phyloP scores from a whole-genome alignment of 352 stramenopile genomes.

The Phytopythium sindhum region DNA sequence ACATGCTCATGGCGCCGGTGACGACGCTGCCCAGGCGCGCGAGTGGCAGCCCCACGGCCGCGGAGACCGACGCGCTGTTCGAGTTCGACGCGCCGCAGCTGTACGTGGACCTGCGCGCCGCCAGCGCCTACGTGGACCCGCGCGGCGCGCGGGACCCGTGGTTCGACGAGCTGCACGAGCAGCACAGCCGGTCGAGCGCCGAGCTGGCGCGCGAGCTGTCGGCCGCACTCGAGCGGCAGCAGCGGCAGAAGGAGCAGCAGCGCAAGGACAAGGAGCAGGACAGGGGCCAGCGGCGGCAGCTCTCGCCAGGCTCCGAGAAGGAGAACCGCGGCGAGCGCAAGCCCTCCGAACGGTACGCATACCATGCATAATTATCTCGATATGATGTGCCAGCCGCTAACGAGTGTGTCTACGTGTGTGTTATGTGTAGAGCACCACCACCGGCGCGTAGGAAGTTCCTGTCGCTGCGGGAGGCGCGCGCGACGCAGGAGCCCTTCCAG shows the following conservation, averaged over 20 bases:
- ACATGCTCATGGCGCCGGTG: not conserved
- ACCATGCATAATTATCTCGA: too few species aligned
- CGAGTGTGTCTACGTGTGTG: not conserved
- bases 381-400: not conserved
- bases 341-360: not conserved
- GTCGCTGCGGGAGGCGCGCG: slow-evolving; percentile 20
- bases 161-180: slow-evolving; percentile 54
- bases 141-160: slow-evolving; percentile 43
- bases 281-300: not conserved
- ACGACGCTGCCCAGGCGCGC: not conserved
- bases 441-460: slow-evolving; percentile 9
- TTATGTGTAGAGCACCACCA: not conserved
- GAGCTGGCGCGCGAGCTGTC: slow-evolving; percentile 39
- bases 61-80: slow-evolving; percentile 53
- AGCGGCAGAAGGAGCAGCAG: slow-evolving; percentile 1
- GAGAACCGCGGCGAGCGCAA: slow-evolving; percentile 25
- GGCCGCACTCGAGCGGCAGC: slow-evolving; percentile 9
- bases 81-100: slow-evolving; percentile 69
- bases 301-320: slow-evolving; percentile 18
- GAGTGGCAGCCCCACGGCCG: not conserved
- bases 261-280: not conserved
- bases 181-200: slow-evolving; percentile 57
- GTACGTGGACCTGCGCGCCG: slow-evolving; percentile 48
- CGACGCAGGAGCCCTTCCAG: slow-evolving; percentile 20
- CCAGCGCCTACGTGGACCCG: slow-evolving; percentile 7